Percentiles rank a stretch among this genome's conserved stretches.
These are phyloP conservation scores for Hyaloscypha bicolor DNA, from an alignment of 495 filamentous ascomycete species.

Conservation along the genomic window DNA sequence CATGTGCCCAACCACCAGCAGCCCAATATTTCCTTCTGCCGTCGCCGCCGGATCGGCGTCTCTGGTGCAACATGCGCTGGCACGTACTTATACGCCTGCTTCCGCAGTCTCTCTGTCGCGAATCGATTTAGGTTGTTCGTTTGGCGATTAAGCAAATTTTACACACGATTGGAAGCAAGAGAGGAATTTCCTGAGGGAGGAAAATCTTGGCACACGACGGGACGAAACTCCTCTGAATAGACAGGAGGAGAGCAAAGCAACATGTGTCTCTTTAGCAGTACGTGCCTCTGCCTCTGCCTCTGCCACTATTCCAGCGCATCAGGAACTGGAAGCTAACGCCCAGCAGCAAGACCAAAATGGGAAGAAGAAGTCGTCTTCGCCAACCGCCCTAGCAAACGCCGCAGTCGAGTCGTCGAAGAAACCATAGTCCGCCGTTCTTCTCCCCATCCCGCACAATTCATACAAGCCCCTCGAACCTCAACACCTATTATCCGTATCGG, in stretches of 20 bases:
- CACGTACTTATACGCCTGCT: background rate
- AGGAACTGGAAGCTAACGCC: background rate
- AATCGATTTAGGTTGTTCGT: background rate
- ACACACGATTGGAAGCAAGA: background rate
- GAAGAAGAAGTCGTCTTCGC: slow-evolving; percentile 27
- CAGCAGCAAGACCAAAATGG: slow-evolving; percentile 17
- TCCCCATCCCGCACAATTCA: slow-evolving; percentile 30
- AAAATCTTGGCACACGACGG: background rate
- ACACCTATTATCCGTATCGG: slow-evolving; percentile 14
- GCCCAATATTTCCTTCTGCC: slow-evolving; percentile 8
- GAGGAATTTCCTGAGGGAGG: background rate
- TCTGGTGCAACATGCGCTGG: slow-evolving; percentile 3
- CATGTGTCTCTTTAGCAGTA: slow-evolving; percentile 3
- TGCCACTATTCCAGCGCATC: background rate
- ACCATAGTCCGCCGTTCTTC: slow-evolving; percentile 25
- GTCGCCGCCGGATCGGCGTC: background rate
- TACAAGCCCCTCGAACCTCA: slow-evolving; percentile 31
- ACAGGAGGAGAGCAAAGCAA: background rate
- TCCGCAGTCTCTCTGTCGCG: background rate
- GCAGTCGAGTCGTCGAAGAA: slow-evolving; percentile 28
- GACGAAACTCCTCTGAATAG: background rate
- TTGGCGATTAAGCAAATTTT: background rate
- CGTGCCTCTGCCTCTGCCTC: background rate
- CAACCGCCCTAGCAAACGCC: slow-evolving; percentile 12
- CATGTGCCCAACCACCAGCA: slow-evolving; percentile 10